Evolutionary conservation across 371 early-diverging fungal species (phyloP).

Genomic region (Mortierella sp.): DNA sequence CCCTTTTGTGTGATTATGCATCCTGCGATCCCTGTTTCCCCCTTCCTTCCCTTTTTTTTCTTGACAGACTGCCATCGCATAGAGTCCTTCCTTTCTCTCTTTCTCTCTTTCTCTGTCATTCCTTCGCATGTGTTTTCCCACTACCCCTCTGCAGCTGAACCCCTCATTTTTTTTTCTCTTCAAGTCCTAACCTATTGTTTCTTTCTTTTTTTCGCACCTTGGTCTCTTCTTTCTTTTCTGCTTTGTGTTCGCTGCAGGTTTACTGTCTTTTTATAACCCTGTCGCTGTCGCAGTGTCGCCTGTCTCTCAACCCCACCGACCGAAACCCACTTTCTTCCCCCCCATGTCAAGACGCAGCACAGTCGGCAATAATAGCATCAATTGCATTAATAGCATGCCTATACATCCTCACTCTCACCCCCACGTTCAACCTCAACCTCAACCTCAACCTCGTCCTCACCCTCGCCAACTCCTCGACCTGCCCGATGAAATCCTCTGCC

Average conservation of each 20-base stretch:
- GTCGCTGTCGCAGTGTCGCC: not conserved
- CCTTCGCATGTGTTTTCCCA: not conserved
- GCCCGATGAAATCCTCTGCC: constrained; percentile 26
- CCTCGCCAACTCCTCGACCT: constrained; percentile 29
- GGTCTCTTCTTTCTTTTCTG: constrained; percentile 10
- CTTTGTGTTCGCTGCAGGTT: not conserved
- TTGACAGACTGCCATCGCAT: not conserved
- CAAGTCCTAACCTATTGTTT: not conserved
- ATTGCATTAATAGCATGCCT: not conserved
- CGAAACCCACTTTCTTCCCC: not conserved
- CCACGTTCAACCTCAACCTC: not conserved
- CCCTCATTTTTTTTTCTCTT: not conserved
- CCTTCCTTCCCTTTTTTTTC: not conserved
- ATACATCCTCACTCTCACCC: not conserved
- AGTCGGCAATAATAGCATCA: not conserved
- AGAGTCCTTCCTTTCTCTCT: not conserved
- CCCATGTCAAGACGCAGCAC: not conserved
- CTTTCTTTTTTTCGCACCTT: not conserved
- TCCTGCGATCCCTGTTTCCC: not conserved
- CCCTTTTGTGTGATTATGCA: constrained; percentile 9
- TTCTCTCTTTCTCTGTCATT: not conserved
- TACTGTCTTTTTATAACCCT: not conserved
- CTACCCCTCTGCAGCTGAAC: not conserved
- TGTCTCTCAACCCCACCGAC: not conserved
- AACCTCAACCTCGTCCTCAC: not conserved